A percentile compares a stretch with the other conserved stretches of the same genome.
These are phyloP conservation scores for Pinus tabuliformis DNA, from an alignment of 75 land plant species.

Conservation along the genomic window DNA sequence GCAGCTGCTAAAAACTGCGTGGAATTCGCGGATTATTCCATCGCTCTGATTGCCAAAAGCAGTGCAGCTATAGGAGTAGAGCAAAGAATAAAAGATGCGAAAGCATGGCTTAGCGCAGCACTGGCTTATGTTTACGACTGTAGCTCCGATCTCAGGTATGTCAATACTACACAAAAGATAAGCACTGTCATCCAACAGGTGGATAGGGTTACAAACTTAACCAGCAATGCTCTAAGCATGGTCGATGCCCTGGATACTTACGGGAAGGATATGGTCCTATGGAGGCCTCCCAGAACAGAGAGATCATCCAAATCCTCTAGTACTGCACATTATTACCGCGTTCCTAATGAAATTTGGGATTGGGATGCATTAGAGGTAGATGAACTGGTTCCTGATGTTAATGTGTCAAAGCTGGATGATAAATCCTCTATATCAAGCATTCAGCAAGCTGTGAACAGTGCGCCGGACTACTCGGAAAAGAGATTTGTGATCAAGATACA, in stretches of 20 bases:
- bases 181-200: conserved; percentile 1
- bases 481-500: conserved; percentile 55
- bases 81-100: no score
- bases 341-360: neutral
- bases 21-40: neutral
- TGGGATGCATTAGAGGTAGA: neutral
- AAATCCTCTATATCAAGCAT: conserved; percentile 19
- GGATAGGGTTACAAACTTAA: conserved; percentile 30
- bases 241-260: conserved; percentile 33
- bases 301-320: neutral
- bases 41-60: neutral
- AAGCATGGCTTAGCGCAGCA: conserved; percentile 61
- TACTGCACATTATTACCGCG: neutral
- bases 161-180: conserved; percentile 14
- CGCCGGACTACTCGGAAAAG: conserved; percentile 29
- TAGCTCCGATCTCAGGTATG: conserved; percentile 54
- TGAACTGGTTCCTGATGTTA: conserved; percentile 15
- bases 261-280: conserved; percentile 28
- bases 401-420: conserved; percentile 10
- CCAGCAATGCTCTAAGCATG: conserved; percentile 80
- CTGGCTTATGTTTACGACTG: conserved; percentile 53
- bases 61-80: no score
- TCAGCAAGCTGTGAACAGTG: conserved; percentile 64
- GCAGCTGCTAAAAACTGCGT: conserved; percentile 8
- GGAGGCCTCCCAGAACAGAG: conserved; percentile 51